Conservation (phyloP, 2,329 filamentous ascomycete species). For the Talaromyces sp. region DNA sequence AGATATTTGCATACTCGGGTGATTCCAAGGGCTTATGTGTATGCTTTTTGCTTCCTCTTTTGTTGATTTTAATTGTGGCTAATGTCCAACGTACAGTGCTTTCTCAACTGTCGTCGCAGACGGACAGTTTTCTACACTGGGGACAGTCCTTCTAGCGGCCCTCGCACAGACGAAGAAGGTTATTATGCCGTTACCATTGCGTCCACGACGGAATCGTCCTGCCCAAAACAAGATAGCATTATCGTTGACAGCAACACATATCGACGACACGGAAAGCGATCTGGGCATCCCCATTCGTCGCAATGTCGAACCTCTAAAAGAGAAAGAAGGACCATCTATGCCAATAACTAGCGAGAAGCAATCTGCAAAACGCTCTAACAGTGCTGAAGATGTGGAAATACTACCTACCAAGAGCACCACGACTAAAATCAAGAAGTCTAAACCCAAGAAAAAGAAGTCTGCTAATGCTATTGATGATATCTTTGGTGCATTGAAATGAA, state of each 20-base stretch:
- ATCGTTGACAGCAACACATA: background rate
- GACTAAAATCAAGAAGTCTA: conserved; percentile 48
- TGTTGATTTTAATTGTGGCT: background rate
- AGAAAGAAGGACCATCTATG: background rate
- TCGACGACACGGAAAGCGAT: background rate
- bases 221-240: background rate
- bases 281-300: conserved; percentile 7
- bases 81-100: conserved; percentile 23
- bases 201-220: background rate
- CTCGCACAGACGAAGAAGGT: conserved; percentile 54
- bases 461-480: conserved; percentile 66
- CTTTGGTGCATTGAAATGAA: conserved; percentile 55
- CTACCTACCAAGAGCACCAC: conserved; percentile 16
- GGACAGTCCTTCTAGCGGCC: conserved; percentile 61
- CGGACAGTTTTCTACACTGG: conserved; percentile 66
- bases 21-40: conserved; percentile 41
- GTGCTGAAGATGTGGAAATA: conserved; percentile 15
- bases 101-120: conserved; percentile 69
- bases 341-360: background rate
- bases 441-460: conserved; percentile 40
- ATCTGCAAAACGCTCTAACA: conserved; percentile 5
- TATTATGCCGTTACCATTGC: background rate
- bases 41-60: conserved; percentile 3
- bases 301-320: background rate
- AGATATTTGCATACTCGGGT: conserved; percentile 29